Base-by-base conservation (phyloP, 495 filamentous ascomycete species). In the Platismatia glauca region DNA sequence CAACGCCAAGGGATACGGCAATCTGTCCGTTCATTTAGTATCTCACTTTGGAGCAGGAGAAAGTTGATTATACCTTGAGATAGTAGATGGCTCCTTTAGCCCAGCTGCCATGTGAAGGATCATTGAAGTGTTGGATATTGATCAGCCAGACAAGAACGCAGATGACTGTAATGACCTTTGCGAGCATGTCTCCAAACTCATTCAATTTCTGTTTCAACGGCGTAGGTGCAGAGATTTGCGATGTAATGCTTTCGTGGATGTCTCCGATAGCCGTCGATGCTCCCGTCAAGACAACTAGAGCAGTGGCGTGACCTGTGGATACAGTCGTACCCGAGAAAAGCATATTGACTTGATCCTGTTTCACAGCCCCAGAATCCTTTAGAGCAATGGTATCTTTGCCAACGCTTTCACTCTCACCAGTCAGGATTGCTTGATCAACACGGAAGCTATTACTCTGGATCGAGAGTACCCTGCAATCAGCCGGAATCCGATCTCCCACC, bases 61-160 rank as follows among this genome's bases (percentile, higher is more conserved):
- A 3, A 4, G 24, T 33, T 20, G 16, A 8, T 34, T 20, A 20
- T 53, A 53, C 50, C 50, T 99, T 99, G 66, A 99, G 83, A 75
- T 99, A 99, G 80, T 99, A 99, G 67, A 99, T 97, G 58, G 95
- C 95, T 62, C 95, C 95, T 78, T 97, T 97, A 57, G 91, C 86
- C 91, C 91, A 97, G 69, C 87, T 88, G 62, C 91, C 92, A 72
- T 96, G 92, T 58, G 88, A 84, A 27, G 90, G 90, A 71, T 99
- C 95, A 70, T 85, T 92, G 81, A 99, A 99, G 75, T 99, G 89
- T 64, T 87, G 86, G 65, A 96, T 88, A 77, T 99, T 99, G 80
- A 99, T 99, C 55, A 97, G 77, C 95, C 95, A 99, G 61, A 99
- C 95, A 55, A 95, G 75, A 64, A 97, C 75, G 75, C 95, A 99